Evolutionary conservation across 225 moss, liverwort and hornwort genomes (phyloP), one percentile per base, ranked within the genome.

Genomic region (Pseudisothecium myosuroides): DNA sequence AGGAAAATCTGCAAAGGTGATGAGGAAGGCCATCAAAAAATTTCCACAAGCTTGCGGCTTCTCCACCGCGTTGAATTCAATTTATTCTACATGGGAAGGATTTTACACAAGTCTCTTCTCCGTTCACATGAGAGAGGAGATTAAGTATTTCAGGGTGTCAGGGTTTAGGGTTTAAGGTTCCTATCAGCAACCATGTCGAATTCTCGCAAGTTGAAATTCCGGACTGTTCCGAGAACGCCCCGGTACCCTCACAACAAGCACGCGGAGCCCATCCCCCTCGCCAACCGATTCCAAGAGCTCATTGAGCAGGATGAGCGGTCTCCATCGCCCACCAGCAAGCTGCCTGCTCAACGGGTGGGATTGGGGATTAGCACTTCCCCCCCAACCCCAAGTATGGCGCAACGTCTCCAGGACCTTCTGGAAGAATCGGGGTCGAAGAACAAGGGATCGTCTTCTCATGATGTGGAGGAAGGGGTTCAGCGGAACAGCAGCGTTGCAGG

Each of bases 241-340:
- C 87, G 88, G 1, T 87, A 88, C 77, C 49, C 75, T 47, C 78
- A 87, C 85, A 90, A 77, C 73, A 89, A 88, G 90, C 88, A 92
- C 66, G 89, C 86, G 77, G 92, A 91, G 82, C 88, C 92, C 74
- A 90, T 94, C 29, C 92, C 91, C 39, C 91, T 94, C n/a, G 94
- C 92, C 60, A 92, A 84, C 78, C 91, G 85, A 74, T 94, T 94
- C 54, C 92, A 92, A 56, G 92, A 94, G 82, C 94, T 94, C 34
- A 82, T 94, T 52, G 91, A 92, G 83, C 92, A 92, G 85, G 89
- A 92, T 90, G 92, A 91, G 32, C 67, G 69, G 26, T 84, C 90
- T 71, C 92, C 89, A 54, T 86, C 85, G 41, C 93, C 88, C 61
- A 54, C 83, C 17, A 72, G 52, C 64, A 92, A 82, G 77, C n/a